These are phyloP conservation scores for Phytopythium helicoides DNA, from an alignment of 352 stramenopile species.

Conservation along the genomic window DNA sequence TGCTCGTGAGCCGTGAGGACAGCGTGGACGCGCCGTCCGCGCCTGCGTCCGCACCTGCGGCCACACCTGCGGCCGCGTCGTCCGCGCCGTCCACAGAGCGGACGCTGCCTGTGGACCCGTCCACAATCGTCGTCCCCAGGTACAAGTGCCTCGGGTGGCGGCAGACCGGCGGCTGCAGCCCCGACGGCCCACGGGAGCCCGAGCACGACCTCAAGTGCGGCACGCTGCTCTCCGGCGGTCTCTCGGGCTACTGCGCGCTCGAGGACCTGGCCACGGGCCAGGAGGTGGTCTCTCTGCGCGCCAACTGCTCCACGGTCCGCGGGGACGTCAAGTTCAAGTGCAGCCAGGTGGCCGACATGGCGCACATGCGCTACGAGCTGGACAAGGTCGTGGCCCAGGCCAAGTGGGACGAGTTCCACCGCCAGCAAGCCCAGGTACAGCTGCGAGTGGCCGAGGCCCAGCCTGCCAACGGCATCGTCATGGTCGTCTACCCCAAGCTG, in stretches of 20 bases:
- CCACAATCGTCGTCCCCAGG: constrained; percentile 6
- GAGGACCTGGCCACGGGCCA: constrained; percentile 24
- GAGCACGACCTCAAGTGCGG: constrained; percentile 26
- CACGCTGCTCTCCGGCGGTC: constrained; percentile 16
- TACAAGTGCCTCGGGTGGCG: constrained; percentile 45
- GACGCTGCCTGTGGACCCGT: neutral
- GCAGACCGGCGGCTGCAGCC: constrained; percentile 35
- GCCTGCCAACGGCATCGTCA: constrained; percentile 34
- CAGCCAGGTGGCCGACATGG: constrained; percentile 34
- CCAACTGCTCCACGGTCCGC: constrained; percentile 32
- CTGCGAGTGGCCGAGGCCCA: constrained; percentile 1
- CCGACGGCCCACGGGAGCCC: constrained; percentile 31
- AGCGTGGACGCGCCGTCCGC: neutral
- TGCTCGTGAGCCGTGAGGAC: neutral
- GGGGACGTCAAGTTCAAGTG: constrained; percentile 30
- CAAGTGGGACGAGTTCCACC: constrained; percentile 6
- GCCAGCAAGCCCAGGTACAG: neutral
- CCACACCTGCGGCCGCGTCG: too few relatives aligned
- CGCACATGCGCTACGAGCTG: constrained; percentile 19
- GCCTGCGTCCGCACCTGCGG: neutral
- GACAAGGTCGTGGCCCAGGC: constrained; percentile 16
- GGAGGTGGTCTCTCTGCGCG: constrained; percentile 23
- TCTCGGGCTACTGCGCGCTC: constrained; percentile 44
- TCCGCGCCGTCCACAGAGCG: neutral
- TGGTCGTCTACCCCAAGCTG: constrained; percentile 58